phyloP scores from a whole-genome alignment of 129 eudicot species.

The Centrapalus pauciflorus region DNA sequence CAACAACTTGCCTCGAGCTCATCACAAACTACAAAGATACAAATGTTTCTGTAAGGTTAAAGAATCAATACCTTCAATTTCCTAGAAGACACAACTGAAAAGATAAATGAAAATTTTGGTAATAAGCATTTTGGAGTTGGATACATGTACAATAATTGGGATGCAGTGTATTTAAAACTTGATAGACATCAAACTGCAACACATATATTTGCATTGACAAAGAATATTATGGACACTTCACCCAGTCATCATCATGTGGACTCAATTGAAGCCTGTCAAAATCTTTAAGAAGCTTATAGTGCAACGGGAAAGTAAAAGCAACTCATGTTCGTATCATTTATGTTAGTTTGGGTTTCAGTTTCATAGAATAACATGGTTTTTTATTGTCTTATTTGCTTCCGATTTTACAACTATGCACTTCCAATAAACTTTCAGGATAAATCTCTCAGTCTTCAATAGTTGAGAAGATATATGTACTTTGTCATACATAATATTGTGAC shows the following conservation, averaged over 20 bases:
- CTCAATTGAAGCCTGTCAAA: conserved; percentile 77
- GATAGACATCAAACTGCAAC: conserved; percentile 92
- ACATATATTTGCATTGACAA: conserved; percentile 80
- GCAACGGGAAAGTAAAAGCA: conserved; percentile 78
- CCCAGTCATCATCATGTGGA: conserved; percentile 89
- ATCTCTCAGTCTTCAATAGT: no score
- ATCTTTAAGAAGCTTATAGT: conserved; percentile 86
- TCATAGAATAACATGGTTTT: neutral
- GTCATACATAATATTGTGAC: no score
- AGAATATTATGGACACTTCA: conserved; percentile 84
- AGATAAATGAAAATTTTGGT: conserved; percentile 82
- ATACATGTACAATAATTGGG: conserved; percentile 75
- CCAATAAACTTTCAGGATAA: conserved; percentile 83
- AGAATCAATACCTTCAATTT: conserved; percentile 67
- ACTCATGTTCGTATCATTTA: neutral
- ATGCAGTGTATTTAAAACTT: conserved; percentile 82
- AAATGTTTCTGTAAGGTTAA: conserved; percentile 67
- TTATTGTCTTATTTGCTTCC: conserved; percentile 8
- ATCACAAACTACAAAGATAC: no score
- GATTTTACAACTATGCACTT: conserved; percentile 61
- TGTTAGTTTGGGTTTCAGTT: conserved; percentile 10
- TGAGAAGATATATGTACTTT: no score
- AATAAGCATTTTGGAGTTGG: conserved; percentile 86
- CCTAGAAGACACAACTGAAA: conserved; percentile 84
- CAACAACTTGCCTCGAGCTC: no score